These are phyloP conservation scores for Ceratocystiopsis sp. DNA, from an alignment of 2,329 filamentous ascomycete species.

Conservation along the genomic window DNA sequence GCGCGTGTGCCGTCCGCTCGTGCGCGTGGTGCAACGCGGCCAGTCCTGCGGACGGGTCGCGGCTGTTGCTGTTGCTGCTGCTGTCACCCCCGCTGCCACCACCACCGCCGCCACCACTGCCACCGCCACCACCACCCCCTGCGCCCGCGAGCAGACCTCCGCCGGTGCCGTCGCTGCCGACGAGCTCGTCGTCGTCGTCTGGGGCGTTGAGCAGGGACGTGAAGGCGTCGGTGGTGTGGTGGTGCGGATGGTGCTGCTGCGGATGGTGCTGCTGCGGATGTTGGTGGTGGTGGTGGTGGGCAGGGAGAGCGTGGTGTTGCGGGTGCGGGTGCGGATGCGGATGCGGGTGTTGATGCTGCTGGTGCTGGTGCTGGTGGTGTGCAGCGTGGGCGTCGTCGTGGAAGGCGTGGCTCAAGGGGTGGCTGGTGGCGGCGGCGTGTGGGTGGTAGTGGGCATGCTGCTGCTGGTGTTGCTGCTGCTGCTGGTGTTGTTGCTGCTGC, in stretches of 20 bases:
- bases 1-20: too few species aligned
- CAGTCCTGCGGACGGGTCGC: not conserved
- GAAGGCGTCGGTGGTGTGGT: constrained; percentile 27
- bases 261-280: constrained; percentile 12
- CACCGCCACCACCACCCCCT: not conserved
- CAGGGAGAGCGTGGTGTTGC: constrained; percentile 9
- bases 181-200: constrained; percentile 12
- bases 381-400: not conserved
- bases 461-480: constrained; percentile 11
- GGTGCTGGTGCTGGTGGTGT: constrained; percentile 11
- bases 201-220: constrained; percentile 35
- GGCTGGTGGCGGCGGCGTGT: too few species aligned
- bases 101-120: not conserved
- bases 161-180: constrained; percentile 1
- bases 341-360: constrained; percentile 8
- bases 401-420: not conserved
- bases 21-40: too few species aligned
- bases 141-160: not conserved
- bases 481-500: constrained; percentile 1
- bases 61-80: not conserved
- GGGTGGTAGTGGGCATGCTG: constrained; percentile 9
- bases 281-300: constrained; percentile 12
- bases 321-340: constrained; percentile 8
- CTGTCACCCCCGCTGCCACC: not conserved
- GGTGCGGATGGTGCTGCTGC: constrained; percentile 14